phyloP scores from a whole-genome alignment of 2,329 filamentous ascomycete species.

The Alternaria sp. region DNA sequence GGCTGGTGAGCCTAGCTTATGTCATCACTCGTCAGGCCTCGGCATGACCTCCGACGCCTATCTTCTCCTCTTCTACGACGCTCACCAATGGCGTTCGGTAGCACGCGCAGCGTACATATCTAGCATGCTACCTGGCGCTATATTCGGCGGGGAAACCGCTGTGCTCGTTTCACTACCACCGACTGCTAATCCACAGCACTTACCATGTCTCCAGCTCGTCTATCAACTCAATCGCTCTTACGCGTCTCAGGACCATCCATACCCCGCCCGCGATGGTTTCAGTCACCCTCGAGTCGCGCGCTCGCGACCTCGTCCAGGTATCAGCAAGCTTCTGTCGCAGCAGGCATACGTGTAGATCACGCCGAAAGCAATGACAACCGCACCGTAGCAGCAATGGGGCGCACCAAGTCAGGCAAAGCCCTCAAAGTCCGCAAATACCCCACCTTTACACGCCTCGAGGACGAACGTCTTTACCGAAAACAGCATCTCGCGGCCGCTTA shows the following conservation, averaged over 20 bases:
- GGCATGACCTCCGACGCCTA: neutral
- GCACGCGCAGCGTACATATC: neutral
- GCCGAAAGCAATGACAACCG: constrained; percentile 54
- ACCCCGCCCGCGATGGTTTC: neutral
- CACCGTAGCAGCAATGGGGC: constrained; percentile 57
- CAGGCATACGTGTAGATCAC: constrained; percentile 37
- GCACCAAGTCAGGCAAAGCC: constrained; percentile 56
- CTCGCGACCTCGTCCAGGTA: constrained; percentile 24
- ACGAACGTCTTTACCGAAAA: constrained; percentile 56
- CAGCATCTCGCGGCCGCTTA: constrained; percentile 59
- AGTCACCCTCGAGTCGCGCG: constrained; percentile 4
- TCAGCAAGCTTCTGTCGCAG: constrained; percentile 27
- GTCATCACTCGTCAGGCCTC: neutral
- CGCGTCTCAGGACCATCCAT: neutral
- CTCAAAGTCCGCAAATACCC: constrained; percentile 59
- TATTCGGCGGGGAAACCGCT: constrained; percentile 8
- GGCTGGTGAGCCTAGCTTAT: neutral
- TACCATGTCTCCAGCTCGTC: constrained; percentile 19
- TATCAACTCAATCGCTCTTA: neutral
- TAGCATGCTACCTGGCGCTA: neutral
- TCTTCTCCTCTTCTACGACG: neutral
- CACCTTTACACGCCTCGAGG: constrained; percentile 50
- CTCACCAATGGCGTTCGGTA: constrained; percentile 5
- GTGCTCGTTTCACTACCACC: neutral
- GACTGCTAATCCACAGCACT: constrained; percentile 10